Conservation (phyloP, 306 rosid genomes). For the Acacia confusa region DNA sequence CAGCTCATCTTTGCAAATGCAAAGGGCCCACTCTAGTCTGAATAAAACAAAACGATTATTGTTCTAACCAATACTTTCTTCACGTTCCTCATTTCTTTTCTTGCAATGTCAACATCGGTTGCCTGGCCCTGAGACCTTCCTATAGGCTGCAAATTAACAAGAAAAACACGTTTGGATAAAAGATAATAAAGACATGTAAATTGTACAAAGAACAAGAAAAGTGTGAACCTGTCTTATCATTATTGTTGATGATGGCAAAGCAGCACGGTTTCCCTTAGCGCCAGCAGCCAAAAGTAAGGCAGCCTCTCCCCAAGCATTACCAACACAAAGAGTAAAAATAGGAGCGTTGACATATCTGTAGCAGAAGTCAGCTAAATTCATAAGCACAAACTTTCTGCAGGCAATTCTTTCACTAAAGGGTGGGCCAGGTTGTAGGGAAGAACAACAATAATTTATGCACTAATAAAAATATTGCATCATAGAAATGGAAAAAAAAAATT, state of each 20-base stretch:
- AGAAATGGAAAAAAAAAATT: constrained; percentile 15
- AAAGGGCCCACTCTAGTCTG: not conserved
- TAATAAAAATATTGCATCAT: constrained; percentile 6
- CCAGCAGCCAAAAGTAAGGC: constrained; percentile 98
- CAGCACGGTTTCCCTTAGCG: constrained; percentile 92
- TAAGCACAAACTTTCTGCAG: constrained; percentile 23
- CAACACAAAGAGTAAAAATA: constrained; percentile 90
- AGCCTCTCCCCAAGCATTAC: constrained; percentile 99
- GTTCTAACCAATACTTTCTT: constrained; percentile 78
- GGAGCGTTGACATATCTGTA: constrained; percentile 83
- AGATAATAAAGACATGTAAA: constrained; percentile 5
- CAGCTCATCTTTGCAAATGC: not conserved
- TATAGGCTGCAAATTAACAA: constrained; percentile 72
- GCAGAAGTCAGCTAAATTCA: constrained; percentile 28
- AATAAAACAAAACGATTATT: constrained; percentile 13
- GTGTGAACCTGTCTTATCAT: constrained; percentile 87
- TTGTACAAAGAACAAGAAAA: constrained; percentile 14
- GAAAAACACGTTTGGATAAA: constrained; percentile 4
- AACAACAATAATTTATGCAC: constrained; percentile 11
- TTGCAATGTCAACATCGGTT: constrained; percentile 74
- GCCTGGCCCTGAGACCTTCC: constrained; percentile 97
- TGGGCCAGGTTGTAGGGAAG: constrained; percentile 1
- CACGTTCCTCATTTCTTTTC: constrained; percentile 75
- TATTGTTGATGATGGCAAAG: constrained; percentile 92
- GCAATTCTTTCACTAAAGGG: not conserved